phyloP scores from a whole-genome alignment of 75 land plant species.

The Cunninghamia lanceolata region DNA sequence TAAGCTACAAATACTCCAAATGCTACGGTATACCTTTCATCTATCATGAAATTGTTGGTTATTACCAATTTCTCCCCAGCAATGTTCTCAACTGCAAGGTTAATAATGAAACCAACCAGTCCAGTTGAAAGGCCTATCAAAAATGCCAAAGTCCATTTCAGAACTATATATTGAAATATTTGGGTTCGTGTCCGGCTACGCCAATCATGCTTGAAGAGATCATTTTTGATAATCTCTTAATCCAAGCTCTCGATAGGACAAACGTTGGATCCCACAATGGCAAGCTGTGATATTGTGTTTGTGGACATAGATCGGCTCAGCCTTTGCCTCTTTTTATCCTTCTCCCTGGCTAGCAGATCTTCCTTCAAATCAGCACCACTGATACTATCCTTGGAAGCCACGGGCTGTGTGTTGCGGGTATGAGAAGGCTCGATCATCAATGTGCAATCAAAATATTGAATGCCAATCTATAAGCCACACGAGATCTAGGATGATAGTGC shows the following conservation, averaged over 20 bases:
- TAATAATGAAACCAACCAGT: conserved; percentile 53
- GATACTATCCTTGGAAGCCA: too few species aligned
- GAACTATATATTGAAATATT: conserved; percentile 64
- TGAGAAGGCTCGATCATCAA: too few species aligned
- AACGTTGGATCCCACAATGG: conserved; percentile 62
- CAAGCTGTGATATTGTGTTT: conserved; percentile 60
- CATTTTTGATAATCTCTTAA: conserved; percentile 78
- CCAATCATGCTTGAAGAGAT: conserved; percentile 80
- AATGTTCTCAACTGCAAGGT: conserved; percentile 78
- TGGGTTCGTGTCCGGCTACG: conserved; percentile 54
- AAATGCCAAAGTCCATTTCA: conserved; percentile 76
- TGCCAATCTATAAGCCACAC: too few species aligned
- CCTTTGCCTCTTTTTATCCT: neutral
- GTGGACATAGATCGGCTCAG: conserved; percentile 3
- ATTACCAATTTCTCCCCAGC: conserved; percentile 59
- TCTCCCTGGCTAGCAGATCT: too few species aligned
- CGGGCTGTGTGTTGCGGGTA: too few species aligned
- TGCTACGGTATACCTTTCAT: conserved; percentile 38
- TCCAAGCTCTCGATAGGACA: conserved; percentile 85
- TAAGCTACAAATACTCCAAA: conserved; percentile 36
- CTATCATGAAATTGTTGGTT: conserved; percentile 42
- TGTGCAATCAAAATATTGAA: too few species aligned
- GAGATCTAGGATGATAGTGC: too few species aligned
- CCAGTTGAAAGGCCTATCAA: conserved; percentile 69
- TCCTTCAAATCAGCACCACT: too few species aligned